Conservation (phyloP, 2,329 filamentous ascomycete species). For the Macrophomina phaseolina region DNA sequence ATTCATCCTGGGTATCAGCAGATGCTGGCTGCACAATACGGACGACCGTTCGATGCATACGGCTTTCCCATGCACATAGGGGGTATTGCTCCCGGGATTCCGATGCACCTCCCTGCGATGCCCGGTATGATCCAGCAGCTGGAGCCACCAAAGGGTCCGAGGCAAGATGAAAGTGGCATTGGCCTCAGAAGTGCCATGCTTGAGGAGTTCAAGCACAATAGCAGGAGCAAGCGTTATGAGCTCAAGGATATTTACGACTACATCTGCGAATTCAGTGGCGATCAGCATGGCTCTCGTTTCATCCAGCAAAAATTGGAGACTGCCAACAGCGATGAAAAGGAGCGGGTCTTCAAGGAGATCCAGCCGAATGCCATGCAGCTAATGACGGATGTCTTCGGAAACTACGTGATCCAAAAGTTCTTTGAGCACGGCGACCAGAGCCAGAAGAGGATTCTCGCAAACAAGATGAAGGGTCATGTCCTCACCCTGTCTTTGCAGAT, state of each 20-base stretch:
- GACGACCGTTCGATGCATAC: constrained; percentile 35
- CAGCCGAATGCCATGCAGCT: constrained; percentile 81
- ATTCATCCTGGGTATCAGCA: constrained; percentile 29
- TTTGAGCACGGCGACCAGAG: constrained; percentile 94
- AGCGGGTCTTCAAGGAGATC: constrained; percentile 86
- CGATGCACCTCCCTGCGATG: constrained; percentile 44
- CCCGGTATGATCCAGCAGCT: constrained; percentile 43
- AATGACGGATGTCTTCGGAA: constrained; percentile 97
- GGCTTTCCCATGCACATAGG: constrained; percentile 18
- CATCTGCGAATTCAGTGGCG: constrained; percentile 92
- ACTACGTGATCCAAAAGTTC: constrained; percentile 97
- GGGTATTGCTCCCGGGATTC: constrained; percentile 41
- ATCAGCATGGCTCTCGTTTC: constrained; percentile 93
- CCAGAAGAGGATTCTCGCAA: constrained; percentile 86
- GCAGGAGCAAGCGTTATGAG: constrained; percentile 78
- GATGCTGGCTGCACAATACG: constrained; percentile 44
- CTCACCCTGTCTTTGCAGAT: constrained; percentile 80
- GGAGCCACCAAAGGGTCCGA: constrained; percentile 50
- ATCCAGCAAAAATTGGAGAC: constrained; percentile 92
- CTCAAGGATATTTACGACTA: constrained; percentile 87
- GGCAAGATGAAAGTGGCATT: constrained; percentile 65
- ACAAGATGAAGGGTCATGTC: constrained; percentile 86
- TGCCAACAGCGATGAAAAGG: constrained; percentile 95
- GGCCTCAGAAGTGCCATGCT: constrained; percentile 73
- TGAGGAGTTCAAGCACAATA: constrained; percentile 78